phyloP scores from a whole-genome alignment of 495 filamentous ascomycete species.

The Cairneyella variabilis region DNA sequence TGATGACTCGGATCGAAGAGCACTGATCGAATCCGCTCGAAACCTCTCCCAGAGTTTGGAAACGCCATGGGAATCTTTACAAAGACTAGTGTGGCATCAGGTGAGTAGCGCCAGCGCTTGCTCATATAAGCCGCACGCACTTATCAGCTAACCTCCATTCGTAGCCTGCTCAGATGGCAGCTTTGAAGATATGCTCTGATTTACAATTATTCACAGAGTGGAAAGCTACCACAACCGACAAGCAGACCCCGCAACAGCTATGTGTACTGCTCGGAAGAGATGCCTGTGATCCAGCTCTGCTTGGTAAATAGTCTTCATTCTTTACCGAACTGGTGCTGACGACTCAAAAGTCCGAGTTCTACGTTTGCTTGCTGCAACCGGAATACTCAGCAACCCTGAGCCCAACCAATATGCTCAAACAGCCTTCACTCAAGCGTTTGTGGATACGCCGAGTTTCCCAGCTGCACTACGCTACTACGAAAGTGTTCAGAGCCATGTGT shows the following conservation, averaged over 20 bases:
- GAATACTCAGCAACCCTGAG: background rate
- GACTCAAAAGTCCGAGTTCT: background rate
- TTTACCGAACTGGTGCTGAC: background rate
- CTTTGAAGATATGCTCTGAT: background rate
- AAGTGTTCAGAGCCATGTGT: background rate
- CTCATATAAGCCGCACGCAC: background rate
- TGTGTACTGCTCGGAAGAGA: background rate
- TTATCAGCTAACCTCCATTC: background rate
- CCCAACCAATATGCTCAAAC: background rate
- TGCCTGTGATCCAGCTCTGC: background rate
- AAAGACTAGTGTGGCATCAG: background rate
- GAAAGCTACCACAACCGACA: background rate
- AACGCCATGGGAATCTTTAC: background rate
- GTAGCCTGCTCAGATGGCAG: background rate
- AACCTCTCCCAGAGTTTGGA: background rate
- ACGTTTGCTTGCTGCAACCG: background rate
- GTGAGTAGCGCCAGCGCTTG: background rate
- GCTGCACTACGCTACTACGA: background rate
- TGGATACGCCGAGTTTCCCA: background rate
- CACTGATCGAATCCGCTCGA: background rate
- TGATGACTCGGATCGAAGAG: background rate
- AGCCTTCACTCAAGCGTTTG: background rate
- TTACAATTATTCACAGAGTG: background rate
- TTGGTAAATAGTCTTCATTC: background rate
- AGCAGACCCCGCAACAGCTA: background rate